Base-by-base conservation (phyloP, 2,329 filamentous ascomycete genomes). In the Fusarium sp. region DNA sequence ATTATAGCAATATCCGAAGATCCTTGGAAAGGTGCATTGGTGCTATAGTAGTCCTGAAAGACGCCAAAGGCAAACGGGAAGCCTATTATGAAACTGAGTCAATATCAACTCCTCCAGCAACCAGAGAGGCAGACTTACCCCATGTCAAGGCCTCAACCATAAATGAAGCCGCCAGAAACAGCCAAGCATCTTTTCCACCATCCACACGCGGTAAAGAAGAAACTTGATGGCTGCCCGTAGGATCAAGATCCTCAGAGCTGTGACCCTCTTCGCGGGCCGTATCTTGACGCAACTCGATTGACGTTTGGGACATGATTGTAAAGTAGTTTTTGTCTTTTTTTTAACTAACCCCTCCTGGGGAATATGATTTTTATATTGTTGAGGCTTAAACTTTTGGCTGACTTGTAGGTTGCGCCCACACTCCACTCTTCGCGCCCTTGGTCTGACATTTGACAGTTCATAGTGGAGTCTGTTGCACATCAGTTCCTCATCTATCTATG, bases 11-110 rank as follows among this genome's bases (percentile, higher is more conserved):
- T 85, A 77, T 26, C n/a, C n/a, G 80, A 77, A 0, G 81, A 80
- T 3, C 80, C 80, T 4, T 76, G 75, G 52, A 91, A 91, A 2
- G 85, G 83, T 5, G 80, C 80, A 55, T 88, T 80, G 2, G 78
- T 82, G 32, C 79, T 83, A 72, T 91, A 91, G 73, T 90, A 89
- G 47, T 88, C 82, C 65, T 91, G 88, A 69, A 92, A 91, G 24
- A 92, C 81, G 39, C 89, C 89, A 71, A 88, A 92, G 0, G 87
- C 82, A 53, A 88, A 87, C 0, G 87, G 85, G 53, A 91, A 90
- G 3, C 88, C 88, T 90, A 36, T 0, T 19, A 19, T 19, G 19
- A 26, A 0, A 4, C 1, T 2, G 3, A 26, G 13, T 58, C 2
- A 47, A 7, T 5, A 2, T 12, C 3, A 12, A 12, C 15, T 6